Evolutionary conservation across 2,329 filamentous ascomycete species (phyloP), one percentile per base, ranked within the genome.

Genomic region (Ceratocystis smalleyi): DNA sequence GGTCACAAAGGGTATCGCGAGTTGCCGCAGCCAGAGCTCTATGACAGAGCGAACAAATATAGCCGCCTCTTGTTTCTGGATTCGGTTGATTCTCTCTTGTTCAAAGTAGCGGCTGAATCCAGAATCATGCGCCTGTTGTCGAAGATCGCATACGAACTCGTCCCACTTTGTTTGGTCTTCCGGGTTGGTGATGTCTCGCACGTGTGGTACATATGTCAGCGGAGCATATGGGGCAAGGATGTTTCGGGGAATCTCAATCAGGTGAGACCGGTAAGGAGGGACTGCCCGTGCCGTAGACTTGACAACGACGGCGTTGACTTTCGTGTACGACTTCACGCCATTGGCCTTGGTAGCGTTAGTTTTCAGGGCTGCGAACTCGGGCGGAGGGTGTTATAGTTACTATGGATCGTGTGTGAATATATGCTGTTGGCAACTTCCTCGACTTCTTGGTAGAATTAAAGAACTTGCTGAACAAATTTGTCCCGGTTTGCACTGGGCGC

Each of bases 161-260:
- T 64, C 54, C 43, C 59, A 60, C n/a, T 55, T 60, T 19, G 47
- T 40, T 40, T 66, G 54, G 19, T 66, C 81, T 69, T 83, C 81
- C n/a, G 77, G 77, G 27, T 78, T 78, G 59, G 81, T 78, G 32
- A 84, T 73, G 67, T 84, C 82, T 63, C 80, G 77, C 61, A 84
- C 72, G 70, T 83, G 81, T 15, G 82, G 82, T 15, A 83, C 80
- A 69, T 83, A 84, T 40, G 79, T 82, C 63, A 83, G 74, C 75
- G 81, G 81, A 1, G 81, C 83, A 69, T 83, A 82, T 2, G 81
- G 80, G 0, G 81, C 81, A 35, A 83, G 74, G 43, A 84, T 78
- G 64, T 83, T 84, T 70, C 80, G 82, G 69, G 75, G 76, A 62
- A 84, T 82, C 69, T 83, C 79, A 45, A 83, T 79, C 66, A 83